Base-by-base conservation (phyloP, 306 rosid genomes). In the Styphnolobium japonicum region DNA sequence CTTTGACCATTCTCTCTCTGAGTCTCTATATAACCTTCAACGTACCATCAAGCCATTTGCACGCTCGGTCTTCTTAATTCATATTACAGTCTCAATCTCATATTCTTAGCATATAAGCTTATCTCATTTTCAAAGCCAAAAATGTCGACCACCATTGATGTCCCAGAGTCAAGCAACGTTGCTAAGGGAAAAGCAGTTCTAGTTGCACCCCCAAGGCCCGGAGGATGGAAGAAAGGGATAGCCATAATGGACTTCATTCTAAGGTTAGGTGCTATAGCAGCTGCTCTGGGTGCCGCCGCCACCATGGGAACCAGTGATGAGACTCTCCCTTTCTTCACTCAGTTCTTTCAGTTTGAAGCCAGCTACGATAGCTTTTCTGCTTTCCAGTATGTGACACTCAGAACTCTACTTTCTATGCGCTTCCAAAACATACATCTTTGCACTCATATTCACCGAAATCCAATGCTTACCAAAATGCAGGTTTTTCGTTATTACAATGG, bases 301-400 rank as follows among this genome's bases (percentile, higher is more conserved):
- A 73, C 90, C 65, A 92, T 94, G 98, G 97, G 91, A 67, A 89
- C 97, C 0, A 89, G 90, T 8, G 95, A 89, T 48, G 82, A 94
- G 23, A 87, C 49, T 55, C 97, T 94, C 21, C 98, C 98, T 52
- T 92, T 94, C 85, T 94, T 91, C 92, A 92, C 98, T 57, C 98
- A 92, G 85, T 94, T 92, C 89, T 87, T 92, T 85, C 96, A 94
- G 48, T 94, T 94, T 52, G 90, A 92, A 88, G 98, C 98, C n/a
- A 87, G 90, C 73, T 94, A 94, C 3, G 93, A 92, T 27, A 90
- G 89, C 77, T 85, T 94, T 69, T 87, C 98, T 9, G 84, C 93
- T 62, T 89, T 94, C 51, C 89, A 92, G 98, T 94, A 93, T 3
- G 86, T 81, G 16, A 67, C 18, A 6, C 21, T 45, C 22, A 36